Conservation (phyloP, 345 rosid species). For the Camelina sativa region DNA sequence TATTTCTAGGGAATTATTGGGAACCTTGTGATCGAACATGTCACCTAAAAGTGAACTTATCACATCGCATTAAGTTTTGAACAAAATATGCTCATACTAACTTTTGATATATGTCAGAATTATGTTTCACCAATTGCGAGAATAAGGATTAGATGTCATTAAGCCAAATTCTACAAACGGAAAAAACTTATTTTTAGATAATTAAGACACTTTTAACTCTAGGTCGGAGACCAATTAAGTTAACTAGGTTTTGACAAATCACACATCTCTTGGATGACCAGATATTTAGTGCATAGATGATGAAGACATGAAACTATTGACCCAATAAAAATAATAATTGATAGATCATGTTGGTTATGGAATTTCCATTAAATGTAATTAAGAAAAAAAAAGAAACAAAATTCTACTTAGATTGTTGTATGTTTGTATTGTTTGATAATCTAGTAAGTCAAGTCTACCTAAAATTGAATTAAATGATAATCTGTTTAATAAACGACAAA, state of each 20-base stretch:
- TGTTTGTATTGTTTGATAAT: neutral
- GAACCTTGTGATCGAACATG: slow-evolving; percentile 24
- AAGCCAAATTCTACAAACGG: neutral
- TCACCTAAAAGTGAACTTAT: slow-evolving; percentile 32
- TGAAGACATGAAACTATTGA: no score
- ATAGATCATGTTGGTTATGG: neutral
- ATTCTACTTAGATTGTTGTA: neutral
- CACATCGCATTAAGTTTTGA: slow-evolving; percentile 17
- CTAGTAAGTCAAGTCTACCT: slow-evolving; percentile 3
- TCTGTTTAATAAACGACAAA: slow-evolving; percentile 6
- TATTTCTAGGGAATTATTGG: slow-evolving; percentile 7
- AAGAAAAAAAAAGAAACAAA: neutral
- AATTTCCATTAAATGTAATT: neutral
- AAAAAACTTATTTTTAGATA: neutral
- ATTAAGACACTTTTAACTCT: no score
- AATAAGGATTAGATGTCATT: slow-evolving; percentile 20
- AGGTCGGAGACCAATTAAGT: neutral
- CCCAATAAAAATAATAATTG: no score
- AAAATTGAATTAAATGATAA: neutral
- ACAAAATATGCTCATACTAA: slow-evolving; percentile 5
- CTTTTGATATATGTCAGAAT: neutral
- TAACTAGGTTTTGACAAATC: no score
- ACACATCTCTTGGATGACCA: neutral
- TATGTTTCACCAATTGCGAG: neutral
- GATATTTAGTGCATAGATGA: neutral